Evolutionary conservation across 352 stramenopile species (phyloP).

Genomic region (Phytophthora tubulina): DNA sequence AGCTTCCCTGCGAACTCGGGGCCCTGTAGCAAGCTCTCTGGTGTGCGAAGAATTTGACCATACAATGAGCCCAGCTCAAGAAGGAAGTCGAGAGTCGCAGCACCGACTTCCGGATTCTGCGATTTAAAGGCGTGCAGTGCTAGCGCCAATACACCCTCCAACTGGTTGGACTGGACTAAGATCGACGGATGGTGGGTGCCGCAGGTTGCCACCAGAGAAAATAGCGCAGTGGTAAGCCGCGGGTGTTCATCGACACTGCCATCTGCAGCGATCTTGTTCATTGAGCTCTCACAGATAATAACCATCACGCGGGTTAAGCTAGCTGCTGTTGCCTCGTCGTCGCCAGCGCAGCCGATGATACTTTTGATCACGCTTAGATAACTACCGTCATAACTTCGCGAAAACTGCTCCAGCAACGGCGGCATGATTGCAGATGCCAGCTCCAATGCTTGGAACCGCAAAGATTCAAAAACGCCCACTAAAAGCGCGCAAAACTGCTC

Average conservation of each 20-base stretch:
- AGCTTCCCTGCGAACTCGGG: conserved; percentile 65
- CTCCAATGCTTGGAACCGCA: conserved; percentile 71
- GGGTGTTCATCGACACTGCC: conserved; percentile 67
- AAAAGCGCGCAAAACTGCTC: conserved; percentile 68
- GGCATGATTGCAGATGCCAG: conserved; percentile 73
- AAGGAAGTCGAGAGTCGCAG: conserved; percentile 67
- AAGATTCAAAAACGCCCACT: conserved; percentile 65
- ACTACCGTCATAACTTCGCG: conserved; percentile 61
- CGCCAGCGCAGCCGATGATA: conserved; percentile 67
- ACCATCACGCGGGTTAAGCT: conserved; percentile 77
- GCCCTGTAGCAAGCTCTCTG: conserved; percentile 52
- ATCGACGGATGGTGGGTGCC: conserved; percentile 66
- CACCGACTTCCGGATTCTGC: conserved; percentile 71
- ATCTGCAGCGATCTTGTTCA: conserved; percentile 62
- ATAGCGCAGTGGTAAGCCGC: conserved; percentile 56
- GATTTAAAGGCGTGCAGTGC: conserved; percentile 71
- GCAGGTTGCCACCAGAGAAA: conserved; percentile 69
- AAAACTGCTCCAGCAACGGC: conserved; percentile 70
- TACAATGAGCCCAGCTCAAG: conserved; percentile 77
- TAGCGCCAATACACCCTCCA: conserved; percentile 67
- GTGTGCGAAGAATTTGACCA: conserved; percentile 75
- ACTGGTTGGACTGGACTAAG: conserved; percentile 74
- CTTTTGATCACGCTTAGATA: conserved; percentile 79
- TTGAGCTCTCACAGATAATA: conserved; percentile 62
- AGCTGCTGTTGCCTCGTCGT: conserved; percentile 63